Evolutionary conservation across 257 asterid genomes (phyloP), one percentile per base, ranked within the genome.

Genomic region (Nicotiana knightiana): DNA sequence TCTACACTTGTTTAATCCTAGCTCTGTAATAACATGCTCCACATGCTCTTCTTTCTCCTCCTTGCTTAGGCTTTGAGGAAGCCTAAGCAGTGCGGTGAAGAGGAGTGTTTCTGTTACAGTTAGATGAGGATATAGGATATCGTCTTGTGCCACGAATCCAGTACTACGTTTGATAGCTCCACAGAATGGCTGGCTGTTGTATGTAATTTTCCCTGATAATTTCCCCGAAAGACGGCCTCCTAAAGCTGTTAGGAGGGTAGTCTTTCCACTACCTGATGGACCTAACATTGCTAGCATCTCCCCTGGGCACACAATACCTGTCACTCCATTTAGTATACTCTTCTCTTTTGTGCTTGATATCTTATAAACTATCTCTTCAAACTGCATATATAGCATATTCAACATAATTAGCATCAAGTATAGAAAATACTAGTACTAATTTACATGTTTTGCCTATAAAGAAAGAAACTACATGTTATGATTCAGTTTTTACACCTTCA

Each of bases 221-320:
- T 87, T 92, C 5, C 97, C 94, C 0, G 91, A 70, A n/a, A 96
- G 92, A 54, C 99, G 98, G 77, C 99, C 99, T 4, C 99, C 99
- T 3, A 96, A 93, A 86, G 97, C 98, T 1, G 97, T 96, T 24
- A 96, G 89, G 82, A 96, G 98, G 83, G 98, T 96, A 30, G 98
- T 96, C 81, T 96, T 96, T 10, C 99, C 99, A 76, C 98, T 94
- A 62, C 98, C 99, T 6, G 98, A 94, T 75, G 99, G 99, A 11
- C 99, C 99, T 0, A 96, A 89, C 99, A 96, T 96, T 17, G 98
- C 98, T 21, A 94, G 87, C 76, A 96, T 92, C 88, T 96, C 99
- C 51, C 99, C 98, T 0, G 99, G 99, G 55, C 89, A 90, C 7
- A 94, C 98, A 88, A 92, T 87, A 28, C 99, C 99, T 15, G 99